Percentiles rank a stretch among this genome's conserved stretches.
These are phyloP conservation scores for Stagonosporopsis chrysanthemi DNA, from an alignment of 2,329 filamentous ascomycete genomes.

Conservation along the genomic window DNA sequence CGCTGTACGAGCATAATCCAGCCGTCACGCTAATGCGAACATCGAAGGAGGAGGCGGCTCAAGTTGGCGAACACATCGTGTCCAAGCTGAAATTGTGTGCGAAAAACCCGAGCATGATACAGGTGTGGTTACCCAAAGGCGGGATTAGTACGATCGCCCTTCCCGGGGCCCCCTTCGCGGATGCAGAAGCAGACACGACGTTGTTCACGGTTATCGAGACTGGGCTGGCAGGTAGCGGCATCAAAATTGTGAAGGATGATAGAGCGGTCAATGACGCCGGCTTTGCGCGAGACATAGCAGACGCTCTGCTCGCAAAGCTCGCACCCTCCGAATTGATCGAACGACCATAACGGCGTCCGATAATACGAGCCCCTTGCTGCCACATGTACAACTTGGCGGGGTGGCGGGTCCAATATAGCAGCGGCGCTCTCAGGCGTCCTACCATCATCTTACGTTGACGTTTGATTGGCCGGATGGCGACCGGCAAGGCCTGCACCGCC, in stretches of 20 bases:
- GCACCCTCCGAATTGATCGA: slow-evolving; percentile 3
- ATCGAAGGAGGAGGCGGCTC: slow-evolving; percentile 62
- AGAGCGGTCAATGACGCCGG: slow-evolving; percentile 63
- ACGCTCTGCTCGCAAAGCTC: slow-evolving; percentile 47
- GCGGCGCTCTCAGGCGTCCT: slow-evolving; percentile 11
- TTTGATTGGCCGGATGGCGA: slow-evolving; percentile 11
- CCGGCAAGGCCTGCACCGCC: slow-evolving; percentile 4
- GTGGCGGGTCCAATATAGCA: slow-evolving; percentile 6
- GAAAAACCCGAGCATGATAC: slow-evolving; percentile 52
- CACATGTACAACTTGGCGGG: neutral
- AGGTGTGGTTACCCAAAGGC: slow-evolving; percentile 66
- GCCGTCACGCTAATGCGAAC: slow-evolving; percentile 72
- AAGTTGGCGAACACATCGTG: slow-evolving; percentile 65
- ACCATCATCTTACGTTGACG: slow-evolving; percentile 5
- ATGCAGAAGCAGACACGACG: slow-evolving; percentile 56
- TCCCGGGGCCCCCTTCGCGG: slow-evolving; percentile 61
- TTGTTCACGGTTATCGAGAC: slow-evolving; percentile 58
- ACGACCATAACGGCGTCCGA: neutral
- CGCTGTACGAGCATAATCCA: slow-evolving; percentile 70
- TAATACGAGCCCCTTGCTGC: slow-evolving; percentile 9
- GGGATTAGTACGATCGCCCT: slow-evolving; percentile 69
- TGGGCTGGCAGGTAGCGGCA: slow-evolving; percentile 58
- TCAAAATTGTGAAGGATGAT: slow-evolving; percentile 60
- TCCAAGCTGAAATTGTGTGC: slow-evolving; percentile 58
- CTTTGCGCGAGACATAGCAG: slow-evolving; percentile 60